These are phyloP conservation scores for Sisymbrium altissimum DNA, from an alignment of 345 rosid genomes.

Conservation along the genomic window DNA sequence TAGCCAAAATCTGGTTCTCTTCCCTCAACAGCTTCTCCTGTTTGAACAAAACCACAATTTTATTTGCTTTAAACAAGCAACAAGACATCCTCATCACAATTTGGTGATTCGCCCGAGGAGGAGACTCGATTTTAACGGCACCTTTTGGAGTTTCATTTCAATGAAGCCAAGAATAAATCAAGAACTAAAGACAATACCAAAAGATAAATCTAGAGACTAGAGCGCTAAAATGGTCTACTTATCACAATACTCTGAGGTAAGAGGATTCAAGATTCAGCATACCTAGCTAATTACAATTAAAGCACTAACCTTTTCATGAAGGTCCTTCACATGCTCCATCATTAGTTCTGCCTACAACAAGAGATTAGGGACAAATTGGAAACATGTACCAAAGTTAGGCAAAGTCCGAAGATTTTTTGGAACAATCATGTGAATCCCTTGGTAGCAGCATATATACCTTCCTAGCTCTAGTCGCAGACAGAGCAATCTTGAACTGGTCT, in stretches of 20 bases:
- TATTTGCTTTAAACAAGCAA: neutral
- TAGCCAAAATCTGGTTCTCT: conserved; percentile 5
- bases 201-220: neutral
- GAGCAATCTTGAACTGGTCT: conserved; percentile 19
- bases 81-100: neutral
- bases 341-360: conserved; percentile 18
- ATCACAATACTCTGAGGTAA: neutral
- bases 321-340: neutral
- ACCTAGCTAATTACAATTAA: neutral
- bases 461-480: conserved; percentile 25
- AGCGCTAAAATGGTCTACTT: neutral
- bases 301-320: conserved; percentile 24
- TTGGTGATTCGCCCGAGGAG: neutral
- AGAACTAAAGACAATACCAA: neutral
- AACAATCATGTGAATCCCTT: too few relatives aligned
- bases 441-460: conserved; percentile 27
- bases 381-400: too few relatives aligned
- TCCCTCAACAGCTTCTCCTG: conserved; percentile 19
- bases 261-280: neutral
- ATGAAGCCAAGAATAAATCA: neutral
- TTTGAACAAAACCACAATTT: conserved; percentile 9
- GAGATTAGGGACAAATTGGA: neutral
- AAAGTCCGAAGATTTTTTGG: neutral
- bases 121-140: too few relatives aligned
- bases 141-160: too few relatives aligned